These are phyloP conservation scores for Rhizopus arrhizus DNA, from an alignment of 371 early-diverging fungal species.

Conservation along the genomic window DNA sequence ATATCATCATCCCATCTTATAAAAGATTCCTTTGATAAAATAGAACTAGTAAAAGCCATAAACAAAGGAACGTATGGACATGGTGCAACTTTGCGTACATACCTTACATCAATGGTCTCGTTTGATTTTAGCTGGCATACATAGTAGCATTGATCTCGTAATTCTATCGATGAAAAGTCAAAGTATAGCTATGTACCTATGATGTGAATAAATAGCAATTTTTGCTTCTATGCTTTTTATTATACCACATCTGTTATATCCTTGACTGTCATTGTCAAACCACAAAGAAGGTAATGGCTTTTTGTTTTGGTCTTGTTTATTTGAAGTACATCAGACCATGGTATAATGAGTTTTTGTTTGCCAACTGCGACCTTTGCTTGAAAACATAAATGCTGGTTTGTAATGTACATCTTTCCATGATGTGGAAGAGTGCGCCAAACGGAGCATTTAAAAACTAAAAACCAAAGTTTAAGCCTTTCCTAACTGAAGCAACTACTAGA, in stretches of 20 bases:
- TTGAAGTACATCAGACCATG: constrained; percentile 39
- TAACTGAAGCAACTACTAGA: not conserved
- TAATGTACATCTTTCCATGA: constrained; percentile 66
- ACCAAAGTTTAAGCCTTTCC: not conserved
- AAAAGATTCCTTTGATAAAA: constrained; percentile 22
- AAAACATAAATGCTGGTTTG: constrained; percentile 66
- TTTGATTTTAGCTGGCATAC: constrained; percentile 24
- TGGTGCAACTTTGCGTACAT: not conserved
- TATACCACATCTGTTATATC: constrained; percentile 42
- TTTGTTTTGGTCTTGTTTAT: constrained; percentile 33
- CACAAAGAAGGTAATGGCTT: constrained; percentile 38
- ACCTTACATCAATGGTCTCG: constrained; percentile 9
- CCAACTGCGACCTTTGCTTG: constrained; percentile 61
- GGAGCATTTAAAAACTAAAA: constrained; percentile 36
- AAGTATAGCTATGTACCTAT: constrained; percentile 35
- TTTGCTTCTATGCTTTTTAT: not conserved
- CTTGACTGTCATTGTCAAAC: constrained; percentile 33
- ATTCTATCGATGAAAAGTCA: constrained; percentile 40
- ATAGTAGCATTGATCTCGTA: constrained; percentile 34
- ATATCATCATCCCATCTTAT: constrained; percentile 27
- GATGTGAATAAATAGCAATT: not conserved
- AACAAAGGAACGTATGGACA: not conserved
- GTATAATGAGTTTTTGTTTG: constrained; percentile 54
- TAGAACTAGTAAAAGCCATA: constrained; percentile 10
- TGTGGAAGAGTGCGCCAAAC: constrained; percentile 53